Conservation (phyloP, 495 filamentous ascomycete species). For the Xylona heveae region DNA sequence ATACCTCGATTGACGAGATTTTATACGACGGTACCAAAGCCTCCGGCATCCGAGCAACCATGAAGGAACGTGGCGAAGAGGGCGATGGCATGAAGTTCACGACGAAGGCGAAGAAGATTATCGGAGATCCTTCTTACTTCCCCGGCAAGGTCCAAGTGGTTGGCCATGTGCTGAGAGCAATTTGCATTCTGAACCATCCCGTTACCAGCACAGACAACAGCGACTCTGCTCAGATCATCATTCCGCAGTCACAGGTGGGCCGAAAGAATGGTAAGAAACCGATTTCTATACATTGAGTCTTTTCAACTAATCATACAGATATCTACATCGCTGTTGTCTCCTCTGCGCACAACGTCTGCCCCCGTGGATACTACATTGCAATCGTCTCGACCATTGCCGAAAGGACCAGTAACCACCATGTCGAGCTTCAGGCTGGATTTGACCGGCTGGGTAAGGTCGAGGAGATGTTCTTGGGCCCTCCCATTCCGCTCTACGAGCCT, state of each 20-base stretch:
- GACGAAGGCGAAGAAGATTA: constrained; percentile 87
- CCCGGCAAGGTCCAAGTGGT: constrained; percentile 65
- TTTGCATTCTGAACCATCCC: constrained; percentile 96
- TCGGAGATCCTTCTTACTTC: constrained; percentile 96
- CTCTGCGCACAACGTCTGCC: constrained; percentile 92
- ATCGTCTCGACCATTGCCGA: constrained; percentile 97
- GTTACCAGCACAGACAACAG: constrained; percentile 64
- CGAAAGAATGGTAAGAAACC: constrained; percentile 60
- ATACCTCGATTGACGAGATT: constrained; percentile 80
- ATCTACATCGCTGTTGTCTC: constrained; percentile 97
- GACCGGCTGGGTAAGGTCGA: constrained; percentile 85
- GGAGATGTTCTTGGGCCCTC: constrained; percentile 88
- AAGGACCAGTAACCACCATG: constrained; percentile 72
- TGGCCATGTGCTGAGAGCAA: constrained; percentile 82
- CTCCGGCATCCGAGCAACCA: constrained; percentile 87
- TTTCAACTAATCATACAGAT: constrained; percentile 28
- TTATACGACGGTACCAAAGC: constrained; percentile 63
- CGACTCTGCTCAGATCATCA: constrained; percentile 91
- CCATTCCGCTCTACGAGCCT: constrained; percentile 87
- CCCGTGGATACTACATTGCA: constrained; percentile 96
- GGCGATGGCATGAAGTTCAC: constrained; percentile 77
- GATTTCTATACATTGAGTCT: neutral
- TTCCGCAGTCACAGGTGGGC: constrained; percentile 90
- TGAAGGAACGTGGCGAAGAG: constrained; percentile 60
- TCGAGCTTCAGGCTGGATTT: constrained; percentile 84